Base-by-base conservation (phyloP, 129 eudicot genomes). In the Solidago caesia region DNA sequence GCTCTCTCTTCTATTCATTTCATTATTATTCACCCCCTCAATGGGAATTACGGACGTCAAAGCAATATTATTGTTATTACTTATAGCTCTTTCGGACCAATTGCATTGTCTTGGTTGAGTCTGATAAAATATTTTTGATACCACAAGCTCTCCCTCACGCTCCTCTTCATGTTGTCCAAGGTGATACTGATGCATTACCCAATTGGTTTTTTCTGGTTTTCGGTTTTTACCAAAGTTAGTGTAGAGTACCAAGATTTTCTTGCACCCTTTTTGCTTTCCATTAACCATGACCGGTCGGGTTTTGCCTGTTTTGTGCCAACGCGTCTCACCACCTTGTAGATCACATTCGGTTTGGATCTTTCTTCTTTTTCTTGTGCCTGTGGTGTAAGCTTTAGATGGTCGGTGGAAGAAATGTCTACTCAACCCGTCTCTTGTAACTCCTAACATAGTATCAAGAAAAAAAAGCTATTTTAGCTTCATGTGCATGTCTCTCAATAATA, bases 161-260 rank as follows among this genome's bases (percentile, higher is more conserved):
- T 95, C 99, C 59, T 95, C 99, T 74, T 95, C 99, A 13, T 89
- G 87, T 52, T 87, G 96, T 21, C 99, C 99, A 25, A 95, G 82
- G 77, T 95, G 99, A 85, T 91, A 95, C 52, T 95, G 97, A 68
- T 95, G 99, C 99, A 95, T 95, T 44, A 95, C 99, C 99, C 99
- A 95, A 46, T 91, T 95, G 0, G 99, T 95, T 75, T 95, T 95
- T 51, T 95, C 97, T n/a, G 99, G 99, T 66, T 95, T 95, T 58
- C 97, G 80, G 56, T 95, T 95, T 70, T 95, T 95, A 12, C 99
- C 97, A 58, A 95, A 95, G 71, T 95, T 95, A 51, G 97, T 91
- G 85, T 95, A 95, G 11, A 95, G 86, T n/a, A 95, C 97, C 59
- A 91, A 79, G 2, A 95, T 95, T 79, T 95, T 95, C 89, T 95